Conservation (phyloP, 2,329 filamentous ascomycete genomes). For the Calonectria pauciramosa region DNA sequence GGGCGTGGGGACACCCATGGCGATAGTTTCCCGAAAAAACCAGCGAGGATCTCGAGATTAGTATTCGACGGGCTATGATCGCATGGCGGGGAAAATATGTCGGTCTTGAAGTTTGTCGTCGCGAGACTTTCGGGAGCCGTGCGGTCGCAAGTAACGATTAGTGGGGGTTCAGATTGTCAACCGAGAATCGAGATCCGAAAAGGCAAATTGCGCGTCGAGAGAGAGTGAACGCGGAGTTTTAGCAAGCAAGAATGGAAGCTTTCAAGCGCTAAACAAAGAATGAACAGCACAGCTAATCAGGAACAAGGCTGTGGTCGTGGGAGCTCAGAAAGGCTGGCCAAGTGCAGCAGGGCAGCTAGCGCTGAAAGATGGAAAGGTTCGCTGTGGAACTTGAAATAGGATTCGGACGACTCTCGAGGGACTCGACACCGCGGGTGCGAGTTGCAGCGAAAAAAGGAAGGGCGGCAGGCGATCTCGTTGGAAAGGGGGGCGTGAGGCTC, state of each 20-base stretch:
- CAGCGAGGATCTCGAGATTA: conserved; percentile 29
- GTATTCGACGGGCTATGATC: conserved; percentile 35
- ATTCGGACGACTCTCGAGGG: conserved; percentile 12
- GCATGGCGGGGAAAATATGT: conserved; percentile 42
- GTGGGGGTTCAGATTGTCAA: conserved; percentile 12
- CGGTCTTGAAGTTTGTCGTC: conserved; percentile 34
- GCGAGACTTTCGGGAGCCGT: conserved; percentile 8
- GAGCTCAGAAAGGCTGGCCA: conserved; percentile 40
- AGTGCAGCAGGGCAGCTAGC: conserved; percentile 39
- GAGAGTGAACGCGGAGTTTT: conserved; percentile 21
- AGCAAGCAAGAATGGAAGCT: conserved; percentile 21
- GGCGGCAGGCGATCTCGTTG: conserved; percentile 15
- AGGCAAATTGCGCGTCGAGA: conserved; percentile 7
- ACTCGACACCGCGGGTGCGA: conserved; percentile 48
- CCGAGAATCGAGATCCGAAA: conserved; percentile 20
- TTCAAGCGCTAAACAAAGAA: conserved; percentile 30
- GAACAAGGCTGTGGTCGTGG: conserved; percentile 35
- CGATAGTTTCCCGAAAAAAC: conserved; percentile 36
- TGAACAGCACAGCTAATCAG: conserved; percentile 33
- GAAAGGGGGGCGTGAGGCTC: conserved; percentile 8
- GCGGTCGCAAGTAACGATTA: conserved; percentile 13
- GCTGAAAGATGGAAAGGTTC: conserved; percentile 41
- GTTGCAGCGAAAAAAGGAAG: conserved; percentile 24
- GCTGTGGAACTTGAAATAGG: conserved; percentile 27
- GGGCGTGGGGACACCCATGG: conserved; percentile 81